Conservation (phyloP, 179 eudicot species). For the Beta lomatogona region DNA sequence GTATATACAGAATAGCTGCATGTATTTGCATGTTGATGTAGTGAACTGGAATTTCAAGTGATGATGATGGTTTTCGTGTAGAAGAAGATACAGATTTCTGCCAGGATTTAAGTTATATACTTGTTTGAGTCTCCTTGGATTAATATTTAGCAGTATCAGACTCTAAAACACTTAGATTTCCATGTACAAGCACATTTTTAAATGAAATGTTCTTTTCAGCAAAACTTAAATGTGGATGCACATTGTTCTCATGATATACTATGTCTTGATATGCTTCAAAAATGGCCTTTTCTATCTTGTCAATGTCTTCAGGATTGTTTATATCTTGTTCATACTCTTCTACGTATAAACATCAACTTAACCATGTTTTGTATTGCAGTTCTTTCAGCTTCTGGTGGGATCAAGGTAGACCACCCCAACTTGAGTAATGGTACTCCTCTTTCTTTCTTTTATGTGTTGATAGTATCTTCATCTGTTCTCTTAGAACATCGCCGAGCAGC, state of each 20-base stretch:
- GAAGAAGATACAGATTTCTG: too few relatives aligned
- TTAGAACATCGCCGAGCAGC: background rate
- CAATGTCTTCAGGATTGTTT: background rate
- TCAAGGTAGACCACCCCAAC: conserved; percentile 46
- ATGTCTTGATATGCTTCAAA: background rate
- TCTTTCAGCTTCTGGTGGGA: conserved; percentile 72
- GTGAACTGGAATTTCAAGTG: background rate
- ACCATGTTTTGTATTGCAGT: conserved; percentile 48
- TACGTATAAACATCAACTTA: background rate
- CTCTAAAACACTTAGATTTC: background rate
- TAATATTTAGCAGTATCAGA: background rate
- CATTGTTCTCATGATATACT: background rate
- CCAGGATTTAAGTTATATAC: too few relatives aligned
- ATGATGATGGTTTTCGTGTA: too few relatives aligned
- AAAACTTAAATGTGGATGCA: background rate
- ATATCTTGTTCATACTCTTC: conserved; percentile 1
- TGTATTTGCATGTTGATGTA: background rate
- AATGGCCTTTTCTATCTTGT: background rate
- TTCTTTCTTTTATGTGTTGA: background rate
- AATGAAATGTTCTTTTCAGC: background rate
- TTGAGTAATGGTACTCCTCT: conserved; percentile 63
- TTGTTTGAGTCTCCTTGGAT: background rate
- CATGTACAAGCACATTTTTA: background rate
- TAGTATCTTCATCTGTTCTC: background rate
- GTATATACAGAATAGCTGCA: background rate